A percentile compares a stretch with the other conserved stretches of the same genome.
These are phyloP conservation scores for Aspergillus indologenus DNA, from an alignment of 495 filamentous ascomycete species.

Conservation along the genomic window DNA sequence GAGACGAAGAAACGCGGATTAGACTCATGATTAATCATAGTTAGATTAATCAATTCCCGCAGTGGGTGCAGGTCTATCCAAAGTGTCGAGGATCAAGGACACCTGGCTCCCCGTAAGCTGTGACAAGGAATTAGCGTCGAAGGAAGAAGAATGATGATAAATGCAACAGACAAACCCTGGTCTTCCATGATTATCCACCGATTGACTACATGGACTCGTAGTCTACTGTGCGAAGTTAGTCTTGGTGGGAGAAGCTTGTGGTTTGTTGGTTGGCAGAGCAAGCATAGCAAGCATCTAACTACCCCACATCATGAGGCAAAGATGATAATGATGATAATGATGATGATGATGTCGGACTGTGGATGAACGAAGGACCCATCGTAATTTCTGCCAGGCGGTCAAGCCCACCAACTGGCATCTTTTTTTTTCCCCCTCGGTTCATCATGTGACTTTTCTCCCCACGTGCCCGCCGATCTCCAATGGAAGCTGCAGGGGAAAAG, in stretches of 20 bases:
- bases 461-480: slow-evolving; percentile 17
- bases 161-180: background rate
- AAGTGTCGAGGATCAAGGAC: background rate
- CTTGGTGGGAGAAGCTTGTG: too few relatives aligned
- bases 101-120: background rate
- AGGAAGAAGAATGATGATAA: background rate
- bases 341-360: too few relatives aligned
- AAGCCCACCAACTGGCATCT: background rate
- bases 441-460: slow-evolving; percentile 7
- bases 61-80: background rate
- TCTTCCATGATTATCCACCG: background rate
- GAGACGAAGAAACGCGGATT: background rate
- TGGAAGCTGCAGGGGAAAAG: slow-evolving; percentile 9
- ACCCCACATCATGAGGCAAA: background rate
- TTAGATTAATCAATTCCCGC: background rate
- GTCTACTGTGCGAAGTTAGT: too few relatives aligned
- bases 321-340: background rate
- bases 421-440: slow-evolving; percentile 4
- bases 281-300: too few relatives aligned
- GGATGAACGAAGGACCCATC: background rate
- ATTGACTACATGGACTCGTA: too few relatives aligned
- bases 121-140: background rate
- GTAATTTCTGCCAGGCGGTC: slow-evolving; percentile 19
- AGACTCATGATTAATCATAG: background rate
- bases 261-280: too few relatives aligned